phyloP scores from a whole-genome alignment of 2,329 filamentous ascomycete species.

The Diaporthe caulivora region DNA sequence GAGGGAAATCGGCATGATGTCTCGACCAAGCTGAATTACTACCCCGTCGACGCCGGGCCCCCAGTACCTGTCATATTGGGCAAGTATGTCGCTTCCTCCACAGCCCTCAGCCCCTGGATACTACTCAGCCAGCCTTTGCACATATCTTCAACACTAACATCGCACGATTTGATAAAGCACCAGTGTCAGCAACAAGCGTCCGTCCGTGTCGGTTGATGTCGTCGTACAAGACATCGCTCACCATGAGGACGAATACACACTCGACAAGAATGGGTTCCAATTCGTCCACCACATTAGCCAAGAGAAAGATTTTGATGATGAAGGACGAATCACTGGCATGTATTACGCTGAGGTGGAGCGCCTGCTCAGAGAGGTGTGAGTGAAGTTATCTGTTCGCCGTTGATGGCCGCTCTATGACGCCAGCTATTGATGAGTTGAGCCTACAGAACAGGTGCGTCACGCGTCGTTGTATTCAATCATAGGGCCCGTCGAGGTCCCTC shows the following conservation, averaged over 20 bases:
- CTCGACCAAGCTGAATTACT: slow-evolving; percentile 32
- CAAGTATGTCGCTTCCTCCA: background rate
- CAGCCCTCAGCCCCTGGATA: fast-evolving
- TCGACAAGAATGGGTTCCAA: slow-evolving; percentile 68
- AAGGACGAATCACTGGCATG: slow-evolving; percentile 61
- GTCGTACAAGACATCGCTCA: slow-evolving; percentile 68
- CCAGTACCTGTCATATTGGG: slow-evolving; percentile 33
- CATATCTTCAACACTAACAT: background rate
- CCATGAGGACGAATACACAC: slow-evolving; percentile 74
- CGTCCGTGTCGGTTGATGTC: slow-evolving; percentile 68
- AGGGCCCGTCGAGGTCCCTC: slow-evolving; percentile 67
- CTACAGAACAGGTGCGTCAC: slow-evolving; percentile 47
- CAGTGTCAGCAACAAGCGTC: slow-evolving; percentile 76
- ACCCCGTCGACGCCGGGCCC: slow-evolving; percentile 21
- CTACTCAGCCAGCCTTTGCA: no score
- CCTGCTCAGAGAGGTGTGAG: slow-evolving; percentile 51
- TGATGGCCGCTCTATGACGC: slow-evolving; percentile 53
- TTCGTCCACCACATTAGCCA: slow-evolving; percentile 63
- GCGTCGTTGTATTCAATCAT: slow-evolving; percentile 32
- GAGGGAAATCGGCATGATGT: background rate
- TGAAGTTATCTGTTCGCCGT: background rate
- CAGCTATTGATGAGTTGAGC: slow-evolving; percentile 63
- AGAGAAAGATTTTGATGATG: slow-evolving; percentile 67
- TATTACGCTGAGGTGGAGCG: slow-evolving; percentile 75
- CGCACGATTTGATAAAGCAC: slow-evolving; percentile 42